These are phyloP conservation scores for Salicornia ramosissima DNA, from an alignment of 148 eudicot species.

Conservation along the genomic window DNA sequence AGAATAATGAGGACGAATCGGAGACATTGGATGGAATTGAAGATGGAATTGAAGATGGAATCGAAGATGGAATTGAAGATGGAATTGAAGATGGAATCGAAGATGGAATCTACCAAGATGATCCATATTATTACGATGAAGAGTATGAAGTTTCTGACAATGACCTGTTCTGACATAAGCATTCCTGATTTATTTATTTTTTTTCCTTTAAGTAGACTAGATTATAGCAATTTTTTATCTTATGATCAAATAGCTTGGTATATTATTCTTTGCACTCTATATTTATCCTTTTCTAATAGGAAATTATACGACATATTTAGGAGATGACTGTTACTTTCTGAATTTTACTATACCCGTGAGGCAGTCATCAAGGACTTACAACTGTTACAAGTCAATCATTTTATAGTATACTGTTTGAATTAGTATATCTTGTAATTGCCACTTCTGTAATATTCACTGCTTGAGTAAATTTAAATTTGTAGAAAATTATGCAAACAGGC, in stretches of 20 bases:
- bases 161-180: constrained; percentile 15
- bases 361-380: no score
- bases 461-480: no score
- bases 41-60: constrained; percentile 15
- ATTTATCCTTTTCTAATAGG: not conserved
- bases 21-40: constrained; percentile 23
- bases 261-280: not conserved
- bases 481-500: no score
- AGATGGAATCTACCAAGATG: constrained; percentile 20
- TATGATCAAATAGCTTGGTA: not conserved
- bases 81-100: constrained; percentile 20
- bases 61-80: constrained; percentile 12
- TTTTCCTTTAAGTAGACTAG: no score
- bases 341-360: no score
- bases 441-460: no score
- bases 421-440: no score
- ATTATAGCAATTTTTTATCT: not conserved
- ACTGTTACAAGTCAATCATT: no score
- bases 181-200: not conserved
- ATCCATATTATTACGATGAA: constrained; percentile 25
- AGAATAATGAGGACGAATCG: constrained; percentile 12
- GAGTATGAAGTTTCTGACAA: constrained; percentile 29
- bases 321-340: no score
- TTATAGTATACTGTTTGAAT: no score
- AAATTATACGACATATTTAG: no score